Conservation (phyloP, 2,329 filamentous ascomycete genomes). For the Aureobasidium sp. region DNA sequence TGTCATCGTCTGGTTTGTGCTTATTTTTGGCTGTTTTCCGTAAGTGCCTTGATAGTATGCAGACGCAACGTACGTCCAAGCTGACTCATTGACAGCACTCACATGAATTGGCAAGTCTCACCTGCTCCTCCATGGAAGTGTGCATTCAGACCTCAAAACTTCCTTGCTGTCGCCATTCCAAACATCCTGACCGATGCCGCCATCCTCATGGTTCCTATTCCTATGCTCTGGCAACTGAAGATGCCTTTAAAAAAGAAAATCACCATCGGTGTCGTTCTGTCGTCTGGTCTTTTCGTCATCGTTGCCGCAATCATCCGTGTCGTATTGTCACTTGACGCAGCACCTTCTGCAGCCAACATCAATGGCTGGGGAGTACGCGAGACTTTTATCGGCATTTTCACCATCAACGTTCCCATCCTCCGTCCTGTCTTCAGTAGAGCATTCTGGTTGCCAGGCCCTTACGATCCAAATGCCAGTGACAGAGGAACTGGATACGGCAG, state of each 20-base stretch:
- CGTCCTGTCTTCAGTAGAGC: conserved; percentile 25
- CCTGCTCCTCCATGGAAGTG: conserved; percentile 27
- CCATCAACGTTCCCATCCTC: conserved; percentile 32
- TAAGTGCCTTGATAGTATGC: not conserved
- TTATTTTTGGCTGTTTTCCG: conserved; percentile 25
- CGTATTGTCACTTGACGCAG: conserved; percentile 27
- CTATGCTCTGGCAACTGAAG: conserved; percentile 30
- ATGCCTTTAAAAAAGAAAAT: conserved; percentile 29
- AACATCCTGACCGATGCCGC: conserved; percentile 31
- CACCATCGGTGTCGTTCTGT: conserved; percentile 29
- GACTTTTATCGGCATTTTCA: conserved; percentile 32
- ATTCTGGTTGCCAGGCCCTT: conserved; percentile 27
- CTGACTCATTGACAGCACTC: conserved; percentile 6
- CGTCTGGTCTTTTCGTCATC: conserved; percentile 33
- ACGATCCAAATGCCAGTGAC: conserved; percentile 9
- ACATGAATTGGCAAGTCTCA: conserved; percentile 27
- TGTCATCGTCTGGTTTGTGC: conserved; percentile 29
- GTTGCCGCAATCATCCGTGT: conserved; percentile 31
- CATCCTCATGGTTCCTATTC: conserved; percentile 31
- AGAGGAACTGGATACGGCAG: not conserved
- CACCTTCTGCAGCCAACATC: conserved; percentile 29
- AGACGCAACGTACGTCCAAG: not conserved
- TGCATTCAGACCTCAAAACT: conserved; percentile 27
- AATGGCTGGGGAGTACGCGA: conserved; percentile 36
- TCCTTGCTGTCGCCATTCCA: conserved; percentile 26